phyloP scores from a whole-genome alignment of 495 filamentous ascomycete genomes.

The Talaromyces nanjingensis region DNA sequence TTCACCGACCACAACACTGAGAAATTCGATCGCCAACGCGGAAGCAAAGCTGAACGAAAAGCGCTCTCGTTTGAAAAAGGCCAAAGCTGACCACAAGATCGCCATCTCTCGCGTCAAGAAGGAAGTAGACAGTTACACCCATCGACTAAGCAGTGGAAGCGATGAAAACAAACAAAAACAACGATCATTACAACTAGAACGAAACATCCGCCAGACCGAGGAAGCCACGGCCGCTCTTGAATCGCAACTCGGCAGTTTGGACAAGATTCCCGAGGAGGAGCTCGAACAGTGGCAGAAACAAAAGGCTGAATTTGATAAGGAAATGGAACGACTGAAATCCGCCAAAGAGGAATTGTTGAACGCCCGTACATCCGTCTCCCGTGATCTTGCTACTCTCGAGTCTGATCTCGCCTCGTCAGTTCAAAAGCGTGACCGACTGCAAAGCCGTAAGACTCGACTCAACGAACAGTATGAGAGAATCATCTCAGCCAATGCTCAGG shows the following conservation, averaged over 20 bases:
- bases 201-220: conserved; percentile 77
- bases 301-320: conserved; percentile 54
- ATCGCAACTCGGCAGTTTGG: conserved; percentile 58
- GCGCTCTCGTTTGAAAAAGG: conserved; percentile 64
- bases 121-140: conserved; percentile 69
- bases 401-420: conserved; percentile 59
- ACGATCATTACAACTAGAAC: conserved; percentile 68
- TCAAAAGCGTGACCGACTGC: conserved; percentile 72
- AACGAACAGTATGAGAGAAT: conserved; percentile 74
- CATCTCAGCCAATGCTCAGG: conserved; percentile 66
- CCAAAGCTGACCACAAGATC: conserved; percentile 73
- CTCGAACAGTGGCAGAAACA: conserved; percentile 51
- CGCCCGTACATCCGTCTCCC: conserved; percentile 56
- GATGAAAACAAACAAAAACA: conserved; percentile 79
- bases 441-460: conserved; percentile 65
- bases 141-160: conserved; percentile 63
- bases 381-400: conserved; percentile 55
- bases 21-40: conserved; percentile 75
- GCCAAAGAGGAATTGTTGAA: conserved; percentile 52
- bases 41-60: conserved; percentile 73
- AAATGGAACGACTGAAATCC: conserved; percentile 55
- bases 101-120: conserved; percentile 62
- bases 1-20: conserved; percentile 84
- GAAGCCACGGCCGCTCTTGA: conserved; percentile 59
- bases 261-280: conserved; percentile 62